phyloP scores from a whole-genome alignment of 805 yeast species.

The Brettanomyces naardenensis region DNA sequence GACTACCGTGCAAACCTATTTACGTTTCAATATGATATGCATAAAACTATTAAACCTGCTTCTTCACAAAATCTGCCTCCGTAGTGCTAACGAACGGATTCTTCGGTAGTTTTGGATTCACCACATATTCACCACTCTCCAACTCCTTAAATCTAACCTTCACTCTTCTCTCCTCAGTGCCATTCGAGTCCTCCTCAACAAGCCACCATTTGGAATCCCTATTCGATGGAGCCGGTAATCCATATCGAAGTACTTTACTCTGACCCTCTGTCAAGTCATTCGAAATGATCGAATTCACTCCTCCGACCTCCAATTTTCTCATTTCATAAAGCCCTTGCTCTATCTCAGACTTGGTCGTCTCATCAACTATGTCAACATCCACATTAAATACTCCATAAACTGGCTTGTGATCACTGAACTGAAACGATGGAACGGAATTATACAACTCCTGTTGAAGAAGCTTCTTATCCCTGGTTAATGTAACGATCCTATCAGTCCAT shows the following conservation, averaged over 20 bases:
- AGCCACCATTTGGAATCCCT: slow-evolving; percentile 80
- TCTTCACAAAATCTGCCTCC: slow-evolving; percentile 44
- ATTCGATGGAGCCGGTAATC: slow-evolving; percentile 79
- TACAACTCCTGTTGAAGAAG: slow-evolving; percentile 52
- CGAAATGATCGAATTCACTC: slow-evolving; percentile 20
- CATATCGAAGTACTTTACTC: slow-evolving; percentile 24
- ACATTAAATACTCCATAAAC: slow-evolving; percentile 69
- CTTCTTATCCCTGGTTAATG: slow-evolving; percentile 43
- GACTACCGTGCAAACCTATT: no score
- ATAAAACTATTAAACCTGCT: background rate
- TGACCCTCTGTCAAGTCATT: slow-evolving; percentile 9
- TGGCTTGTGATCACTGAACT: slow-evolving; percentile 86
- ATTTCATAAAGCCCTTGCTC: slow-evolving; percentile 47
- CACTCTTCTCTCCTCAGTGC: slow-evolving; percentile 33
- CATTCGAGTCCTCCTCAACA: slow-evolving; percentile 42
- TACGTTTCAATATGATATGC: no score
- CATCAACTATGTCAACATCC: slow-evolving; percentile 58
- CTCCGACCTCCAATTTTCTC: slow-evolving; percentile 38
- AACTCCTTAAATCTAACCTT: slow-evolving; percentile 51
- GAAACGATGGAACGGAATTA: slow-evolving; percentile 45
- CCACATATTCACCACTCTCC: slow-evolving; percentile 31
- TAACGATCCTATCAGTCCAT: slow-evolving; percentile 91
- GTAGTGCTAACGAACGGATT: slow-evolving; percentile 63
- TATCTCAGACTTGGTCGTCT: slow-evolving; percentile 38
- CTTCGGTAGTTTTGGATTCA: slow-evolving; percentile 61